Evolutionary conservation across 176 grass and related monocot species (phyloP), one percentile per base, ranked within the genome.

Genomic region (Oropetium thomaeum): DNA sequence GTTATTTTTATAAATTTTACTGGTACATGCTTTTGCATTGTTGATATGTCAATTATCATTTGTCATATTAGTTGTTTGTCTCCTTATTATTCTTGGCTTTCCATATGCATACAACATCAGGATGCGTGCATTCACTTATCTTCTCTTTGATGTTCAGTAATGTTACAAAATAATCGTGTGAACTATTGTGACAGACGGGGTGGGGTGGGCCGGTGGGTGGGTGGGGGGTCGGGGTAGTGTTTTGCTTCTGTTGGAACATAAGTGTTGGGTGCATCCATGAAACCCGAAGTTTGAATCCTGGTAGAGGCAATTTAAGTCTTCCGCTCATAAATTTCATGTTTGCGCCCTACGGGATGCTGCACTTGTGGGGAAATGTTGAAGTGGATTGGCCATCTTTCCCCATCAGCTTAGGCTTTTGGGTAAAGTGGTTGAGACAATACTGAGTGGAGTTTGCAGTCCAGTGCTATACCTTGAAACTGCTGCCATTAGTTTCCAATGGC

Each of bases 31-130:
- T 17, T 81, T 62, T 57, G 22, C 28, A 6, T 71, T 4, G 13
- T 55, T 20, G n/a, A 47, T 57, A 16, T 85, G 76, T 30, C 55
- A 73, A 30, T 38, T 79, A 11, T 59, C 1, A 26, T 65, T 45
- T 55, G 16, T 48, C 61, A 64, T 64, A 25, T 7, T 58, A 1
- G 9, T 68, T 51, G 13, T 68, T 60, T 69, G n/a, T n/a, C 47
- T 27, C 4, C 67, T 16, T 62, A 67, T 54, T 69, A 33, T 75
- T 75, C 8, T 34, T 22, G n/a, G 15, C 6, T 75, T 51, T 70
- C 5, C n/a, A 19, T 58, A 57, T 71, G 54, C 29, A 28, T 63
- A 31, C 55, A 25, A 10, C 71, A 42, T 73, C 3, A 15, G 42
- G 8, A 52, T 40, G 17, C 22, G 31, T 55, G 67, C 13, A 48